These are phyloP conservation scores for Trichophyton mentagrophytes DNA, from an alignment of 2,329 filamentous ascomycete species.

Conservation along the genomic window DNA sequence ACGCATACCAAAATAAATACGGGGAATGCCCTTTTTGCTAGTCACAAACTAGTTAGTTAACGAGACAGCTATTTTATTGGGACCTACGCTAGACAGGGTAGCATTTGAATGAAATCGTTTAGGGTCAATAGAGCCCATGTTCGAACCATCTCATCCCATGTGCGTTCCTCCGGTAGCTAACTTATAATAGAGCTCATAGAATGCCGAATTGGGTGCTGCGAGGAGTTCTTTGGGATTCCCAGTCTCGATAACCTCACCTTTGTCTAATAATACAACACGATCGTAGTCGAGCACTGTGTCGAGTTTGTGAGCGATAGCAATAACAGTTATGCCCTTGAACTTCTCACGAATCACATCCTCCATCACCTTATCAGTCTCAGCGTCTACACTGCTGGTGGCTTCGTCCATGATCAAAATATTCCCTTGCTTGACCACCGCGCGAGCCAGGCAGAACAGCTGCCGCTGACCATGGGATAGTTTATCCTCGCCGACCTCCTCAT, in stretches of 20 bases:
- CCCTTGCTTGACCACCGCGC: conserved; percentile 81
- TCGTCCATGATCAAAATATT: conserved; percentile 96
- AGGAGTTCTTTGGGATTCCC: conserved; percentile 1
- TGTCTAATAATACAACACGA: conserved; percentile 82
- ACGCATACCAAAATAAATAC: conserved; percentile 17
- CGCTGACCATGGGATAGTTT: conserved; percentile 91
- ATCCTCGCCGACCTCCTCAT: not conserved
- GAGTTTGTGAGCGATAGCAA: conserved; percentile 94
- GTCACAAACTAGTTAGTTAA: not conserved
- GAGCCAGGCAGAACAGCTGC: conserved; percentile 82
- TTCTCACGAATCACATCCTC: conserved; percentile 49
- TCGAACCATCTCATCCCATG: not conserved
- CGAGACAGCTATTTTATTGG: not conserved
- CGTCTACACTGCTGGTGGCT: conserved; percentile 67
- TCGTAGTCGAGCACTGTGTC: conserved; percentile 87
- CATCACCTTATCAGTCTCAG: conserved; percentile 52
- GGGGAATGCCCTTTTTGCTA: conserved; percentile 10
- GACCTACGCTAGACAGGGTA: not conserved
- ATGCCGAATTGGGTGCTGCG: not conserved
- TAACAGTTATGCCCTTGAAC: conserved; percentile 86
- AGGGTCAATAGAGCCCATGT: too few species aligned
- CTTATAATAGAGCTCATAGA: not conserved
- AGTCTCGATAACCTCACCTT: conserved; percentile 66
- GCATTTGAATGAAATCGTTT: not conserved
- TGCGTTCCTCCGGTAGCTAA: not conserved